A percentile compares a stretch with the other conserved stretches of the same genome.
phyloP scores from a whole-genome alignment of 805 yeast genomes.

The Teunomyces kruisii region DNA sequence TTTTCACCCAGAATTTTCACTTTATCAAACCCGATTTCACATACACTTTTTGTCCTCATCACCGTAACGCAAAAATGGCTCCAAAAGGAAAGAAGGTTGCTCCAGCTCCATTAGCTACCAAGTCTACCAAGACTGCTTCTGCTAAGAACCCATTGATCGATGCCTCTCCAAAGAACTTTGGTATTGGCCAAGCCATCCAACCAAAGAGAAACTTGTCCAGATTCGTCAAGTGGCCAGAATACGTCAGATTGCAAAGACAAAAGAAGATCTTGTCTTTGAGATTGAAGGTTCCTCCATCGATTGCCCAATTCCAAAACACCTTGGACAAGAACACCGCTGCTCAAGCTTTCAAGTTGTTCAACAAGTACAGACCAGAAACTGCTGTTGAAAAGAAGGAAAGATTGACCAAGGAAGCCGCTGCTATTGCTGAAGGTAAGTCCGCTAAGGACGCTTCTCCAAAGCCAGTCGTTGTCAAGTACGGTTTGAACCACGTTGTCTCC shows the following conservation, averaged over 20 bases:
- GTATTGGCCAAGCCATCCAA: slow-evolving; percentile 95
- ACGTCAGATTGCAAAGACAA: slow-evolving; percentile 98
- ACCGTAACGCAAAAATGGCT: slow-evolving; percentile 29
- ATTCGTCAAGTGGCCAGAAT: slow-evolving; percentile 99
- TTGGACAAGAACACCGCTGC: slow-evolving; percentile 99
- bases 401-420: slow-evolving; percentile 98
- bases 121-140: slow-evolving; percentile 39
- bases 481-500: slow-evolving; percentile 98
- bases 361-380: slow-evolving; percentile 99
- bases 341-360: slow-evolving; percentile 93
- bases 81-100: slow-evolving; percentile 78
- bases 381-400: slow-evolving; percentile 98
- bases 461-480: slow-evolving; percentile 97
- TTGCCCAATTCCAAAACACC: slow-evolving; percentile 93
- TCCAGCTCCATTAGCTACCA: slow-evolving; percentile 95
- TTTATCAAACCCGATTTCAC: background rate
- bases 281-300: slow-evolving; percentile 98
- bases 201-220: slow-evolving; percentile 96
- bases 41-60: slow-evolving; percentile 8
- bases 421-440: slow-evolving; percentile 96
- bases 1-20: slow-evolving; percentile 6
- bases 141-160: slow-evolving; percentile 83
- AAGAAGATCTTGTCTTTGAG: slow-evolving; percentile 93
- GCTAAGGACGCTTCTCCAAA: slow-evolving; percentile 95
- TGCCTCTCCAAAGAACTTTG: slow-evolving; percentile 88